Evolutionary conservation across 768 basidiomycete species (phyloP), one percentile per base, ranked within the genome.

Genomic region (Termitomyces sp.): DNA sequence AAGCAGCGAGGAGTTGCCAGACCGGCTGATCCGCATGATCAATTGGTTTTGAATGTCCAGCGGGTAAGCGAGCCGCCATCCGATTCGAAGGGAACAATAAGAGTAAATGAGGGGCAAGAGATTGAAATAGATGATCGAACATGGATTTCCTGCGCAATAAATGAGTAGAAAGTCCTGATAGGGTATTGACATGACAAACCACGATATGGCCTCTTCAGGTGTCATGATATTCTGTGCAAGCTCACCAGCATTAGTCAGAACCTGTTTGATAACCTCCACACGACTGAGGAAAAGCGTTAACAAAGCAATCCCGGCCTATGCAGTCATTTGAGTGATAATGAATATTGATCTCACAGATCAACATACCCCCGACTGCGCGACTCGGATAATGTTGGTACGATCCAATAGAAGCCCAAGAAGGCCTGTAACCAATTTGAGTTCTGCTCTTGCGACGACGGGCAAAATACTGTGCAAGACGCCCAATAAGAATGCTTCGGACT

Each of bases 1-100:
- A 10, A 10, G 31, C 31, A 33, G 31, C 31, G 9, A 33, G 31
- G 31, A 10, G 31, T 9, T 10, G 31, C 31, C 31, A 10, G 31
- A 33, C 31, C 31, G 31, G 1, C 31, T 10, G 0, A 10, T 33
- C 31, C 10, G 9, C 31, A 10, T 33, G 31, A 33, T 33, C 31
- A 33, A 33, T 10, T 3, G 31, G 10, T 33, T 33, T 8, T 33
- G 69, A 58, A 40, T 70, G 72, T 30, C 71, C 71, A 15, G 67
- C 71, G 46, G 70, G 74, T 40, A 66, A 69, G 44, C 56, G 59
- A 56, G 77, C 68, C 50, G 85, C 62, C 53, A 78, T 83, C 52
- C 94, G 86, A 17, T 89, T 86, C 3, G 96, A 97, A 1, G 97
- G 95, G 81, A 98, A 98, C 26, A 98, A 82, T 23, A 78, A 68